phyloP scores from a whole-genome alignment of 805 yeast species.

The Ogataea nakhonphanomensis region DNA sequence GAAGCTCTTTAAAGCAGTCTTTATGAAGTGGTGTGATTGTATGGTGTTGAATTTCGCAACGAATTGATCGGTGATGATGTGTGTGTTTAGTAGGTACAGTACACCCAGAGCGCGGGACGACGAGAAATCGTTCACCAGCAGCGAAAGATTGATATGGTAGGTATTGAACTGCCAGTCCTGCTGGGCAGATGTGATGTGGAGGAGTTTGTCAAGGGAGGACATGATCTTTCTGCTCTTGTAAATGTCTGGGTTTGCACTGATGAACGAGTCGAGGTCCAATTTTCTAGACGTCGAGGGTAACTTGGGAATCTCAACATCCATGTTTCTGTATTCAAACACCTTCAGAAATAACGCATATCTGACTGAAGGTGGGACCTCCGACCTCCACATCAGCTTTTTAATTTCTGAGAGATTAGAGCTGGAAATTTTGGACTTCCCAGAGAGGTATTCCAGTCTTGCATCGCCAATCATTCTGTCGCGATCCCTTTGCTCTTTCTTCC shows the following conservation, averaged over 20 bases:
- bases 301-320: constrained; percentile 9
- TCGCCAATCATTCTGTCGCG: constrained; percentile 31
- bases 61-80: constrained; percentile 22
- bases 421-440: constrained; percentile 27
- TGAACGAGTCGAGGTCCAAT: constrained; percentile 19
- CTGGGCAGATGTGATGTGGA: constrained; percentile 16
- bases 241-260: constrained; percentile 18
- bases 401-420: constrained; percentile 30
- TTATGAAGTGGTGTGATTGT: constrained; percentile 16
- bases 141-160: constrained; percentile 13
- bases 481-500: constrained; percentile 33
- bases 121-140: constrained; percentile 16
- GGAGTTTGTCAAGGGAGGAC: constrained; percentile 17
- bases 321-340: constrained; percentile 8
- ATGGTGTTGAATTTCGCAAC: constrained; percentile 23
- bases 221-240: constrained; percentile 22
- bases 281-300: constrained; percentile 6
- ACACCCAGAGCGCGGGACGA: constrained; percentile 16
- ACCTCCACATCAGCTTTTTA: constrained; percentile 34
- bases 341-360: constrained; percentile 22
- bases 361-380: constrained; percentile 21
- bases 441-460: constrained; percentile 32
- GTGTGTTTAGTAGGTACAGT: constrained; percentile 23
- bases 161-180: constrained; percentile 20
- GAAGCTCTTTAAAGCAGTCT: constrained; percentile 21